phyloP scores from a whole-genome alignment of 1,284 basidiomycete genomes.

The Chiua sp. region DNA sequence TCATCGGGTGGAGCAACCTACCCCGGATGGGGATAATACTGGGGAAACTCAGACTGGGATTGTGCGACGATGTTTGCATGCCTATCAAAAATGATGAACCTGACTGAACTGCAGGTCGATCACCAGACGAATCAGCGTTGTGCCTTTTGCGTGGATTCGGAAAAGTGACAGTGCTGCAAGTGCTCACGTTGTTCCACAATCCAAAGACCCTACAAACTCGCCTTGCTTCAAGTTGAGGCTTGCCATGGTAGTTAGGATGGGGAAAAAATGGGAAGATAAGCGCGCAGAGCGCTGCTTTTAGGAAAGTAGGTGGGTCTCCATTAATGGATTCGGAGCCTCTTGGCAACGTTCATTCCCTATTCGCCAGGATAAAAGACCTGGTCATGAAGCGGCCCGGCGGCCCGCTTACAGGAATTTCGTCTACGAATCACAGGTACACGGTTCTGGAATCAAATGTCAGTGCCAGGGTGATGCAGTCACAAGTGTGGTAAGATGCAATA shows the following conservation, averaged over 20 bases:
- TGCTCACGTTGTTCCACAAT: slow-evolving; percentile 90
- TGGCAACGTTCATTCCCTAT: not conserved
- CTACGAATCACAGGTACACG: too few species aligned
- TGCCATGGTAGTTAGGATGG: slow-evolving; percentile 38
- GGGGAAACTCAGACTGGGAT: slow-evolving; percentile 90
- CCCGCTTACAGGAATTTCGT: too few species aligned
- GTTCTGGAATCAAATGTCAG: too few species aligned
- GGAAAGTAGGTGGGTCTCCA: not conserved
- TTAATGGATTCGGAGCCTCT: not conserved
- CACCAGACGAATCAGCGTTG: slow-evolving; percentile 4
- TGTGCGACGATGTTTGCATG: slow-evolving; percentile 88
- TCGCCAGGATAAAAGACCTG: not conserved
- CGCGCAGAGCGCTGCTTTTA: not conserved
- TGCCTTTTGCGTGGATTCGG: not conserved
- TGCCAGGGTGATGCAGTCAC: not conserved
- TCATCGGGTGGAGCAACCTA: slow-evolving; percentile 39
- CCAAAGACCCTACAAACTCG: slow-evolving; percentile 88
- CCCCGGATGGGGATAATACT: slow-evolving; percentile 91
- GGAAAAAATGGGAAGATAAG: not conserved
- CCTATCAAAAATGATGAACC: slow-evolving; percentile 94
- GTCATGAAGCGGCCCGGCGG: not conserved
- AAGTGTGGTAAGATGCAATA: not conserved
- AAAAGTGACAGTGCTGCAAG: not conserved
- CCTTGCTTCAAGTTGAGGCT: slow-evolving; percentile 58
- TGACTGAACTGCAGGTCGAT: slow-evolving; percentile 74